Percentiles rank a stretch among this genome's conserved stretches.
phyloP scores from a whole-genome alignment of 345 rosid species.

The Salix arbutifolia region DNA sequence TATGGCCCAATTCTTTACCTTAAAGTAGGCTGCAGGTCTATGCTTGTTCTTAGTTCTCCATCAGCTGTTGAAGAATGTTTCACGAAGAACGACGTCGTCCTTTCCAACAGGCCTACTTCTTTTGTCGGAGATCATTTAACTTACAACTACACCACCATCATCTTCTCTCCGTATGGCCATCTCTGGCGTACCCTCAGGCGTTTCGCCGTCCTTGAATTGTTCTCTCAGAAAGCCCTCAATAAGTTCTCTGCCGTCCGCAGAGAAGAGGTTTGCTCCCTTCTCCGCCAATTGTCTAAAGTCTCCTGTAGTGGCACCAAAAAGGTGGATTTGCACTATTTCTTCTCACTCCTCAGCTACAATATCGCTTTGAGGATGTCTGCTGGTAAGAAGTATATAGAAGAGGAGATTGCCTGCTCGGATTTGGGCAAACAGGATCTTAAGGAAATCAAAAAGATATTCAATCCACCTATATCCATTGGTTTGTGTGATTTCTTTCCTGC shows the following conservation, averaged over 20 bases:
- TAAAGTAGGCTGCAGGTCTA: too few species aligned
- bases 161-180: conserved; percentile 15
- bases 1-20: too few species aligned
- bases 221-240: conserved; percentile 22
- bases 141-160: conserved; percentile 5
- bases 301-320: not conserved
- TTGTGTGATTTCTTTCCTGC: too few species aligned
- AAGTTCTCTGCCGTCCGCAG: conserved; percentile 3
- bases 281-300: not conserved
- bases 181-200: conserved; percentile 32
- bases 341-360: conserved; percentile 4
- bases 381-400: conserved; percentile 18
- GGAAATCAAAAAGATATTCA: too few species aligned
- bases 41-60: conserved; percentile 1
- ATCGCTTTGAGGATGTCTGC: conserved; percentile 17
- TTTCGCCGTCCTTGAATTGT: conserved; percentile 21
- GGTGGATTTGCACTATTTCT: too few species aligned
- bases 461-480: too few species aligned
- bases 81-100: conserved; percentile 18
- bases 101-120: conserved; percentile 18
- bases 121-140: not conserved
- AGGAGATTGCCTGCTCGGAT: not conserved
- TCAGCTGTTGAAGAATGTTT: conserved; percentile 22
- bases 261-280: not conserved
- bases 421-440: too few species aligned